These are phyloP conservation scores for Aureobasidium uvarum DNA, from an alignment of 2,329 filamentous ascomycete genomes.

Conservation along the genomic window DNA sequence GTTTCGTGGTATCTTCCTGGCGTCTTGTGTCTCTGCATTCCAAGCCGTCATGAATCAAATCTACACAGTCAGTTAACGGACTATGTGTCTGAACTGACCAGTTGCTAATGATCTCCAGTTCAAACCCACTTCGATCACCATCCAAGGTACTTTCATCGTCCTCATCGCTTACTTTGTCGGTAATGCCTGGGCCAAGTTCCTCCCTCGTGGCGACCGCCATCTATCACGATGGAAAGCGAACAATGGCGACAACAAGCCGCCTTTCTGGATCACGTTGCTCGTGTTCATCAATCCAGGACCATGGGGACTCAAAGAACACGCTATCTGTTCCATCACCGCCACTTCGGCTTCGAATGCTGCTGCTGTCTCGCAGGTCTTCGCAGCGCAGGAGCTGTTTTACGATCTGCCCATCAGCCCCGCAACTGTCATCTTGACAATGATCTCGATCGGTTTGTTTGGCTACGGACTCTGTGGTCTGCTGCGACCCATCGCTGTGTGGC, in stretches of 20 bases:
- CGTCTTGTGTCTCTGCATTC: constrained; percentile 52
- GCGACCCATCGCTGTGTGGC: constrained; percentile 56
- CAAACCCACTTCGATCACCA: constrained; percentile 24
- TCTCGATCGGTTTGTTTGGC: constrained; percentile 57
- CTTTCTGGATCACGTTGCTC: constrained; percentile 44
- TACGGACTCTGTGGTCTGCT: constrained; percentile 56
- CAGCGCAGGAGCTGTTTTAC: constrained; percentile 53
- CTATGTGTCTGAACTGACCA: background rate
- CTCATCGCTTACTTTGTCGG: constrained; percentile 54
- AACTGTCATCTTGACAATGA: constrained; percentile 51
- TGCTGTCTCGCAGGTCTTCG: constrained; percentile 37
- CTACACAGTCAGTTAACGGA: constrained; percentile 46
- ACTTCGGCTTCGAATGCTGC: constrained; percentile 44
- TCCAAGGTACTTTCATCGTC: constrained; percentile 27
- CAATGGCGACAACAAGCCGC: constrained; percentile 45
- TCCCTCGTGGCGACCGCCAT: constrained; percentile 55
- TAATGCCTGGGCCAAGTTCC: constrained; percentile 48
- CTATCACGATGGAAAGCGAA: constrained; percentile 50
- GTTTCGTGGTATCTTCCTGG: constrained; percentile 54
- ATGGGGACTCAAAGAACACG: constrained; percentile 59
- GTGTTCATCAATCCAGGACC: constrained; percentile 52
- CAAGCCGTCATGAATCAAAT: constrained; percentile 58
- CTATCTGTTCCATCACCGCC: constrained; percentile 31
- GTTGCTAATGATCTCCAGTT: constrained; percentile 17
- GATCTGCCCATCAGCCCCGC: constrained; percentile 47